Evolutionary conservation across 352 stramenopile species (phyloP), one percentile per base, ranked within the genome.

Genomic region (Phytophthora chlamydospora): DNA sequence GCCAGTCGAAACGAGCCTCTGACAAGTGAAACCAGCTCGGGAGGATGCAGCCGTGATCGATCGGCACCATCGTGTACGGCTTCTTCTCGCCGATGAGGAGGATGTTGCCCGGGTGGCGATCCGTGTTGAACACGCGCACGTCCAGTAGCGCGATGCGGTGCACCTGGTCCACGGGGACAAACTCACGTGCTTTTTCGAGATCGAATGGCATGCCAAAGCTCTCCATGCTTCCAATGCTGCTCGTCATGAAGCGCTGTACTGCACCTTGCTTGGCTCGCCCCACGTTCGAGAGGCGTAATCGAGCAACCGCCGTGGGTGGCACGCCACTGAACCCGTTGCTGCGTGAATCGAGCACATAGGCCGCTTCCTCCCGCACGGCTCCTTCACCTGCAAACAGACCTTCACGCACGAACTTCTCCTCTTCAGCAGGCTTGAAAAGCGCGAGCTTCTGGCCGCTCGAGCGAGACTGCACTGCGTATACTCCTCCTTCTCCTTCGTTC

Each of bases 111-210:
- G 84, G 75, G 45, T 97, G 87, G 9, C 89, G 83, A 55, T 97
- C 88, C 14, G 81, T 92, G 54, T 97, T 96, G 67, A 94, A 93
- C 29, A 96, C 68, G 2, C 89, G 81, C 12, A 95, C 57, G 31
- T 97, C 88, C 12, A 97, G 60, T 16, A 96, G 43, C 0, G 76
- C 89, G 40, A 97, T 95, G 44, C 78, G 78, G 29, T 96, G 88
- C 16, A 97, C 82, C 41, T 97, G 84, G 6, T 90, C 81, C 1
- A 89, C 78, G 0, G 80, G 69, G 0, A 88, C 80, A 36, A 93
- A 93, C 41, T 73, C 68, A n/a, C 62, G 61, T 1, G 84, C 82
- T 49, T 86, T 85, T 2, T 60, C 50, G 4, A 85, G 64, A 13
- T 91, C 72, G 19, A 86, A 88, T 2, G 82, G 78, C 82, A 93